Base-by-base conservation (phyloP, 2,329 filamentous ascomycete species). In the Microdochium bolleyi region DNA sequence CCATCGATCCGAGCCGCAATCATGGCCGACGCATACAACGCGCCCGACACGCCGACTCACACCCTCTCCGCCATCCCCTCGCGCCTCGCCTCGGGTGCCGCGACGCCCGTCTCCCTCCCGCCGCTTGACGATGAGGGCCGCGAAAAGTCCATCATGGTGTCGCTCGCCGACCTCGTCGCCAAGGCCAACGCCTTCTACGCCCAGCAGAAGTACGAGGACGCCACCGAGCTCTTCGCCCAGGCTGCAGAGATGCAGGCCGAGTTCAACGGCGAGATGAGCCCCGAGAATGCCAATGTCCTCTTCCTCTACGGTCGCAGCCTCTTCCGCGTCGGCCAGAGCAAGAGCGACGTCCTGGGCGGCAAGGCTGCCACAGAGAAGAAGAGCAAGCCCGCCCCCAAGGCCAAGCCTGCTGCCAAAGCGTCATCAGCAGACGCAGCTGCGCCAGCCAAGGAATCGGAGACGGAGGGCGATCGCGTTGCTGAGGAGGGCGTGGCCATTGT, bases 301-400 rank as follows among this genome's bases (percentile, higher is more conserved):
- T 99, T 95, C 70, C 82, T 91, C 58, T 99, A 99, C 70, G 94
- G 94, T 14, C 89, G 92, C 66, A 90, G 90, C 53, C 75, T 99
- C 21, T 97, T 95, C 78, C 92, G 92, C 68, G 88, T 97, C 55
- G 94, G 92, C 27, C 88, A 97, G 67, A 86, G 84, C 68, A 96
- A 95, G 70, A 96, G 91, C 66, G 92, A 97, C 65, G 92, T 99
- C 24, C 78, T 99, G 34, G 94, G 94, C 53, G 89, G 88, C 32
- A 88, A 87, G 63, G 87, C 92, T 21, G 68, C 81, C 65, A 72
- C 78, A 64, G 70, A 84, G 70, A 72, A 74, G 54, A 78, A 76
- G 62, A 63, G 64, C 50, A 69, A 68, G 63, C 53, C 64, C 56
- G 73, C 67, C 62, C 65, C 58, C 51, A 68, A 60, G 55, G 71